Evolutionary conservation across 306 rosid species (phyloP), one percentile per base, ranked within the genome.

Genomic region (Lathyrus sativus): DNA sequence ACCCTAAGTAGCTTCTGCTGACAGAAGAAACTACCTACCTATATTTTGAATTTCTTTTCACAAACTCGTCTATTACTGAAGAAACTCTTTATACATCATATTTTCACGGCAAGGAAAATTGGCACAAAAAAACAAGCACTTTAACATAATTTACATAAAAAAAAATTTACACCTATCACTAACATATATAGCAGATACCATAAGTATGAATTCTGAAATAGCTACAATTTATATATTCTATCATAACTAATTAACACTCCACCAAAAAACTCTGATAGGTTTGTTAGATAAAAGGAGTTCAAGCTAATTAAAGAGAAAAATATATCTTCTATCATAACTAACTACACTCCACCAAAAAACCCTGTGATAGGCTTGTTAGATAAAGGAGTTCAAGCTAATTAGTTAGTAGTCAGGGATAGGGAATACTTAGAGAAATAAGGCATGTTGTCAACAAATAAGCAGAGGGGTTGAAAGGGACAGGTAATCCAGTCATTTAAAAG

Each of bases 1-100:
- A 57, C 18, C 55, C 58, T 43, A 0, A 9, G 67, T 22, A 39
- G 49, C 67, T 61, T 61, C 67, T 62, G 31, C 67, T 18, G 67
- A 62, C 35, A 39, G 7, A 41, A 62, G 15, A 39, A 62, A 62
- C 67, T 38, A 11, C 33, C 67, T 38, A 11, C 33, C 11, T 17
- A 62, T 37, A 58, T 29, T 39, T 2, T 62, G 48, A 39, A 18
- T 19, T 6, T 39, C 35, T 31, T 39, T 62, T 39, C 67, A 39
- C 35, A 15, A 62, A 62, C 50, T 62, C 17, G 11, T 6, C 46
- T 39, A 10, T 39, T 62, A 31, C 18, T 18, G 4, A 19, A 38
- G 15, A 22, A 62, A 62, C 29, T 11, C 41, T 61, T 39, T 33
- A 39, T 6, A 62, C 49, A 38, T 4, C 67, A 38, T 19, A 61